Base-by-base conservation (phyloP, 495 filamentous ascomycete genomes). In the Tuber indicum region DNA sequence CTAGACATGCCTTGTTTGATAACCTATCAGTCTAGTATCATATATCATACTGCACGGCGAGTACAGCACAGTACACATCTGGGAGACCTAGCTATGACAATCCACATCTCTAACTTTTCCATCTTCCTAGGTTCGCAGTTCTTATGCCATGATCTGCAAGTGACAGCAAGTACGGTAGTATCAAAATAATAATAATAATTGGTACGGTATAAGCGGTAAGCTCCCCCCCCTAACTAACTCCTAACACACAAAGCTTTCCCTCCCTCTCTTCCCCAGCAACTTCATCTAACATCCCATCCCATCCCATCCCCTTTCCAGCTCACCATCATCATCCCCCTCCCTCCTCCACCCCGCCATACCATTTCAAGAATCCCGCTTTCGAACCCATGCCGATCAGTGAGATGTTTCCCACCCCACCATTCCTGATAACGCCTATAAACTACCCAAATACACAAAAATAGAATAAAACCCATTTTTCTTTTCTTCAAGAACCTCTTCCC, bases 321-420 rank as follows among this genome's bases (percentile, higher is more conserved):
- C 46, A 49, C 14, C n/a, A 26, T 58, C 52, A n/a, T n/a, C n/a
- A n/a, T n/a, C n/a, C n/a, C n/a, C n/a, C 23, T 17, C 52, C 23
- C 23, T 16, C 23, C n/a, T 4, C 7, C 52, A 0, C 47, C 19
- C 47, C 19, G 47, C 47, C 47, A 49, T 23, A 23, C 47, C 47
- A 21, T 49, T 23, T 52, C 49, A 58, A 58, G 19, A 58, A 58
- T 62, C 21, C 45, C 44, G 32, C 74, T 74, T 66, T 70, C 44
- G 44, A 71, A 76, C 58, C 71, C 42, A 49, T 75, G 73, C 52
- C 71, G 75, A 79, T 47, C 45, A 26, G 75, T 74, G 66, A 69
- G 41, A 76, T 76, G 52, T 66, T 42, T 71, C 76, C 74, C 39
- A 12, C 17, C 47, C 47, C 70, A 78, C 70, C 71, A 66, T 32